Percentiles rank a stretch among this genome's conserved stretches.
phyloP scores from a whole-genome alignment of 2,329 filamentous ascomycete genomes.

The Diaporthe australafricana region DNA sequence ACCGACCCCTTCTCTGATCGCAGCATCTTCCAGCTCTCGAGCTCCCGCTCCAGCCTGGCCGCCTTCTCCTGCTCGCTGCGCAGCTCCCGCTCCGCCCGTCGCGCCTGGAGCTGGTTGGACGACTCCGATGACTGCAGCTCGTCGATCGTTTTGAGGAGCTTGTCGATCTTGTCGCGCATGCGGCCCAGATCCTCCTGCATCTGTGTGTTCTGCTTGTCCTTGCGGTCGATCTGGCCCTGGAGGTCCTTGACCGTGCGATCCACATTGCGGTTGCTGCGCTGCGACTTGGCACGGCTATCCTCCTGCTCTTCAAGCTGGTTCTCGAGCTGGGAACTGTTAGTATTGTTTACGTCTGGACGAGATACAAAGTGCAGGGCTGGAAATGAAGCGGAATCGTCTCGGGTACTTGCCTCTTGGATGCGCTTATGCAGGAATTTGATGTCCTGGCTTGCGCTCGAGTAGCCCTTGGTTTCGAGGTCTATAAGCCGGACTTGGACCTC shows the following conservation, averaged over 20 bases:
- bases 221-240: conserved; percentile 90
- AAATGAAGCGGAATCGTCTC: conserved; percentile 5
- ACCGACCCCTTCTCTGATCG: conserved; percentile 69
- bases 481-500: conserved; percentile 91
- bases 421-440: conserved; percentile 94
- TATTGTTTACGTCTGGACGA: conserved; percentile 38
- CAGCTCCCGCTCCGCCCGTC: conserved; percentile 89
- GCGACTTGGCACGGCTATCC: conserved; percentile 80
- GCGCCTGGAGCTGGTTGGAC: conserved; percentile 80
- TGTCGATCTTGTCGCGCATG: conserved; percentile 90
- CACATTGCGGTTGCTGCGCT: conserved; percentile 89
- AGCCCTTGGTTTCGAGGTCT: conserved; percentile 96
- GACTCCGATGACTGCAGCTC: conserved; percentile 92
- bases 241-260: conserved; percentile 95
- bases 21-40: conserved; percentile 86
- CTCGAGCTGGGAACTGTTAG: conserved; percentile 75
- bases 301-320: conserved; percentile 87
- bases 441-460: conserved; percentile 93
- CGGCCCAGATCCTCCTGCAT: conserved; percentile 86
- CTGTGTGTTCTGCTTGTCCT: conserved; percentile 86
- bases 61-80: conserved; percentile 88
- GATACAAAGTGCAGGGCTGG: conserved; percentile 20
- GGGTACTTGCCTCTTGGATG: conserved; percentile 85
- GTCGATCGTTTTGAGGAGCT: conserved; percentile 90
- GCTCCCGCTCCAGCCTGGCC: conserved; percentile 84